Percentiles rank a stretch among this genome's conserved stretches.
Evolutionary conservation across 1,284 basidiomycete genomes (phyloP).

Genomic region (Leccinum griseonigrum): DNA sequence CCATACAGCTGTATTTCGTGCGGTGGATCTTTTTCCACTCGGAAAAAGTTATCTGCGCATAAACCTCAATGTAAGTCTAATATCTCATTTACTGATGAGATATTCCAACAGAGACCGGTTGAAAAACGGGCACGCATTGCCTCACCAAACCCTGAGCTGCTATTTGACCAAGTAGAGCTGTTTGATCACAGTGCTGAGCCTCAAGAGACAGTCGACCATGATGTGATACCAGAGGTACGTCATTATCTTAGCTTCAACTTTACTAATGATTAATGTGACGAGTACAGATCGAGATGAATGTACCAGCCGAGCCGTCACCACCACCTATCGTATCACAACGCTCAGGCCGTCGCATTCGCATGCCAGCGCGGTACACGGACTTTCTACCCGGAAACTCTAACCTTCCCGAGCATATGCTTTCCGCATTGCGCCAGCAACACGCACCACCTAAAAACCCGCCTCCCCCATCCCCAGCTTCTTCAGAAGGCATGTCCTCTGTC

Average conservation of each 20-base stretch:
- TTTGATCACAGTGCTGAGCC: no score
- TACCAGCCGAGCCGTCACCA: background rate
- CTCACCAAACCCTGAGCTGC: background rate
- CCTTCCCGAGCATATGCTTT: background rate
- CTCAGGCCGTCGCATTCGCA: background rate
- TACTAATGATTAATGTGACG: no score
- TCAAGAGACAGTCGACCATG: no score
- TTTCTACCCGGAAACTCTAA: background rate
- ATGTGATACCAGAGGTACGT: no score
- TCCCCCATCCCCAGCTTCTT: background rate
- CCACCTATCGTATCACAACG: background rate
- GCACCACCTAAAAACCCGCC: background rate
- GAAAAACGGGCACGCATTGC: background rate
- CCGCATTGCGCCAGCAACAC: background rate
- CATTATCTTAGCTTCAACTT: no score
- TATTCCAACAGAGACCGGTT: background rate
- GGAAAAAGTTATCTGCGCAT: background rate
- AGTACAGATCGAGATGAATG: no score
- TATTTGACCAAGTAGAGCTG: background rate
- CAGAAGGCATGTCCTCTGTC: background rate
- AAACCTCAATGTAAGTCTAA: background rate
- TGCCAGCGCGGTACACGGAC: background rate
- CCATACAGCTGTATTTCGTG: no score
- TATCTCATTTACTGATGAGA: background rate
- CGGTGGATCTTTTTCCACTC: no score